Base-by-base conservation (phyloP, 1,139 yeast genomes). In the Tardiomyces digboiensis region DNA sequence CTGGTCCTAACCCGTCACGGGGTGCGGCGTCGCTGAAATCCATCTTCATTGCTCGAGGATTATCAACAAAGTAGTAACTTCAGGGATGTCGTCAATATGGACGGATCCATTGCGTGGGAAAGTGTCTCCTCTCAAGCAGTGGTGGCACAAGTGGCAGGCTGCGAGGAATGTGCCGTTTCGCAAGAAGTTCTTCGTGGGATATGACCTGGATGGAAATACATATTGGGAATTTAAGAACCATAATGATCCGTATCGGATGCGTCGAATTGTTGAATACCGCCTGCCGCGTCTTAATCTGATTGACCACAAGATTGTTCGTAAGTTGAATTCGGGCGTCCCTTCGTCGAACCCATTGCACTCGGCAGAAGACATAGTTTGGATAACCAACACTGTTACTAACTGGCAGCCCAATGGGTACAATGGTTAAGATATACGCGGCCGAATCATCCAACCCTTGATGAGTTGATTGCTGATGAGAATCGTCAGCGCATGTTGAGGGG, bases 171-270 rank as follows among this genome's bases (percentile, higher is more conserved):
- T 84, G 5, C 94, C 94, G 0, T 78, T 82, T 61, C 72, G 86
- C n/a, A 59, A 59, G 19, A 63, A 61, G 50, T 69, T 68, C 56
- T 64, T 65, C 45, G 57, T 65, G 13, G 70, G 95, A 8, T 84
- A 83, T 58, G 95, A 85, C 57, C 68, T 85, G 18, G 79, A 78
- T 41, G 95, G 93, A 3, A 85, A 85, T 59, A 80, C 91, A 2
- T 85, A 80, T 62, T 85, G 94, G 94, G 95, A 85, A 59, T 80
- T 82, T 62, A 71, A 74, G 49, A 79, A 66, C 48, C 52, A 51
- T 44, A 61, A 61, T 49, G 55, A 59, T 49, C 65, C 67, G 7
- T 51, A 53, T 18, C 49, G 66, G 37, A 51, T 62, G 45, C 57
- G 76, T 14, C 56, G 76, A 14, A 60, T 68, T 12, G 68, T 72